These are phyloP conservation scores for Penicillium coffeae DNA, from an alignment of 495 filamentous ascomycete species.

Conservation along the genomic window DNA sequence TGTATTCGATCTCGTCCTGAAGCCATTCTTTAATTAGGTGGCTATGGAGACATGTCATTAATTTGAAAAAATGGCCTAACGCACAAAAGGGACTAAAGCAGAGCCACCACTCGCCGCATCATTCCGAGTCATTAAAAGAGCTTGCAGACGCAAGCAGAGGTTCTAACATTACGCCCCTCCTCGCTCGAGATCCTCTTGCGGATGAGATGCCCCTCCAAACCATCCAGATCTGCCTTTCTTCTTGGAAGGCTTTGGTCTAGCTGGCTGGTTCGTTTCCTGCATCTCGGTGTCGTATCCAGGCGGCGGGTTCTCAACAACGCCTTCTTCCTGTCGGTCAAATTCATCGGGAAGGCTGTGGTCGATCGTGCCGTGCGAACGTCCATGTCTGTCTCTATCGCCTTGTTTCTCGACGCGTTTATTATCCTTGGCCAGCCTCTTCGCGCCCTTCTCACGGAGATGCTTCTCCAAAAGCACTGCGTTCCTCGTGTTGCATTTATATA, in stretches of 20 bases:
- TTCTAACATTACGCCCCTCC: constrained; percentile 17
- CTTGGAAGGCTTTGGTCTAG: constrained; percentile 20
- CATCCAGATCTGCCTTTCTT: constrained; percentile 24
- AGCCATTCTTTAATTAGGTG: constrained; percentile 43
- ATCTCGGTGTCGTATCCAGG: constrained; percentile 14
- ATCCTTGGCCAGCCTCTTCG: constrained; percentile 22
- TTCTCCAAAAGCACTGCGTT: constrained; percentile 75
- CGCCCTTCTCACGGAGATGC: constrained; percentile 53
- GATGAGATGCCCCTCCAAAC: constrained; percentile 32
- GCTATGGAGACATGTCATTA: constrained; percentile 14
- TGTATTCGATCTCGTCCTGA: constrained; percentile 50
- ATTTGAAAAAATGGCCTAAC: neutral
- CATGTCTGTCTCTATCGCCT: constrained; percentile 1
- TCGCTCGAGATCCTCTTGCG: constrained; percentile 29
- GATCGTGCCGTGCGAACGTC: neutral
- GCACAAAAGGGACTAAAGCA: constrained; percentile 4
- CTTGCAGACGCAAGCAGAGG: constrained; percentile 7
- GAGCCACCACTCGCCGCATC: neutral
- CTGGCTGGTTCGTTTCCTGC: constrained; percentile 9
- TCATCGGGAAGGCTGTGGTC: constrained; percentile 42
- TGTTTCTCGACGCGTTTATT: constrained; percentile 9
- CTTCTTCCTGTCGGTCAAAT: constrained; percentile 36
- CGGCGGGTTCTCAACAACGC: constrained; percentile 17
- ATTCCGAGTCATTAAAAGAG: constrained; percentile 4
- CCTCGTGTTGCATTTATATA: constrained; percentile 66